These are phyloP conservation scores for Castanospermum australe DNA, from an alignment of 306 rosid genomes.

Conservation along the genomic window DNA sequence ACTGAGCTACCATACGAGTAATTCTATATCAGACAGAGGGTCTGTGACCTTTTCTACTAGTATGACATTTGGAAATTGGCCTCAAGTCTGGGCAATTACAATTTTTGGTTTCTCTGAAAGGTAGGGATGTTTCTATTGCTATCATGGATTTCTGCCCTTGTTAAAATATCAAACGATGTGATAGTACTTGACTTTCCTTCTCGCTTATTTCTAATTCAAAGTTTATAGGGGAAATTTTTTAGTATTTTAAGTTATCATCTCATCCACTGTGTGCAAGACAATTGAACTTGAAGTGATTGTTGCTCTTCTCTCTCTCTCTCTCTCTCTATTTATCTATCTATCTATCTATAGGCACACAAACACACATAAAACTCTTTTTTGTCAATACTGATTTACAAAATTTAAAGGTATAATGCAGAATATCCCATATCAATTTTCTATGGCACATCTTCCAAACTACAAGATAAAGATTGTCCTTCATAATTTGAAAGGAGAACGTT, in stretches of 20 bases:
- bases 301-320: not conserved
- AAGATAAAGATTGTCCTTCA: slow-evolving; percentile 80
- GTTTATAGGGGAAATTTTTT: no score
- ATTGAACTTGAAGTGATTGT: not conserved
- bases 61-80: slow-evolving; percentile 9
- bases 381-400: slow-evolving; percentile 16
- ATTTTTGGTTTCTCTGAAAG: not conserved
- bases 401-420: slow-evolving; percentile 62
- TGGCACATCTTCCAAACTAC: slow-evolving; percentile 86
- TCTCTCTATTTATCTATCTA: not conserved
- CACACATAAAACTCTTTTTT: not conserved
- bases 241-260: not conserved
- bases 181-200: not conserved
- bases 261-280: not conserved
- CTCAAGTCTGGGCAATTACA: not conserved
- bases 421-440: slow-evolving; percentile 80
- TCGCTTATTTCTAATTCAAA: no score
- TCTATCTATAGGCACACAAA: not conserved
- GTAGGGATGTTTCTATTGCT: not conserved
- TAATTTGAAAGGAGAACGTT: slow-evolving; percentile 78
- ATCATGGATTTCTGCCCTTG: not conserved
- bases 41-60: slow-evolving; percentile 2
- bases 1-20: not conserved
- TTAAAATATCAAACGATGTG: not conserved
- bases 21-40: slow-evolving; percentile 1